phyloP scores from a whole-genome alignment of 2,329 filamentous ascomycete species.

The Cytospora schulzeri region DNA sequence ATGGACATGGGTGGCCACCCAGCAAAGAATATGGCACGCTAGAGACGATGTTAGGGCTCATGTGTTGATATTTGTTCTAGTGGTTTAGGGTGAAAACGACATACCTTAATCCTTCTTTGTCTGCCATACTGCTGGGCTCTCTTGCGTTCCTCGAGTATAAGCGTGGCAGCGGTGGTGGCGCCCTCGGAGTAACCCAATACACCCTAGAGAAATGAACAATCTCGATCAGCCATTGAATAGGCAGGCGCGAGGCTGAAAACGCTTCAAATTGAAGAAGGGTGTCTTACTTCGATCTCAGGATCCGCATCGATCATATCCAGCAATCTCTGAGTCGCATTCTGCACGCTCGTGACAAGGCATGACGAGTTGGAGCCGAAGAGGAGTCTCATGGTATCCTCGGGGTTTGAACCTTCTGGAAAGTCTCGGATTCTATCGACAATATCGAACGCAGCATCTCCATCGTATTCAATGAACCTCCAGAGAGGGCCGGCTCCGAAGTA shows the following conservation, averaged over 20 bases:
- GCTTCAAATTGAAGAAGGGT: neutral
- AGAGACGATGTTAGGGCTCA: slow-evolving; percentile 33
- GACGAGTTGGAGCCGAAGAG: slow-evolving; percentile 45
- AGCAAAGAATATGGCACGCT: slow-evolving; percentile 49
- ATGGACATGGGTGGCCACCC: slow-evolving; percentile 46
- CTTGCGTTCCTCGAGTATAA: slow-evolving; percentile 25
- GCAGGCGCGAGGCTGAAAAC: neutral
- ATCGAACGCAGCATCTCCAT: slow-evolving; percentile 34
- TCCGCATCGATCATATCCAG: slow-evolving; percentile 19
- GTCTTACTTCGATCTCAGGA: slow-evolving; percentile 18
- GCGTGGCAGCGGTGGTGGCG: slow-evolving; percentile 23
- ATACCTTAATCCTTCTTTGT: neutral
- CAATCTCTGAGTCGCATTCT: slow-evolving; percentile 38
- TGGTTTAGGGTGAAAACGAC: neutral
- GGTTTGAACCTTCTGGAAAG: slow-evolving; percentile 44
- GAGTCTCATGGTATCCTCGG: slow-evolving; percentile 59
- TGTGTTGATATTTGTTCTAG: neutral
- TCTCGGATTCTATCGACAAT: slow-evolving; percentile 55
- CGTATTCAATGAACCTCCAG: slow-evolving; percentile 29
- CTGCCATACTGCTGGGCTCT: neutral
- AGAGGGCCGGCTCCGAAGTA: slow-evolving; percentile 29
- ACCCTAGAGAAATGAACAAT: slow-evolving; percentile 6
- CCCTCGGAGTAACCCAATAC: slow-evolving; percentile 27
- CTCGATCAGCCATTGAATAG: slow-evolving; percentile 41
- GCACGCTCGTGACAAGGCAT: slow-evolving; percentile 40